These are phyloP conservation scores for Aspergillus taichungensis DNA, from an alignment of 495 filamentous ascomycete species.

Conservation along the genomic window DNA sequence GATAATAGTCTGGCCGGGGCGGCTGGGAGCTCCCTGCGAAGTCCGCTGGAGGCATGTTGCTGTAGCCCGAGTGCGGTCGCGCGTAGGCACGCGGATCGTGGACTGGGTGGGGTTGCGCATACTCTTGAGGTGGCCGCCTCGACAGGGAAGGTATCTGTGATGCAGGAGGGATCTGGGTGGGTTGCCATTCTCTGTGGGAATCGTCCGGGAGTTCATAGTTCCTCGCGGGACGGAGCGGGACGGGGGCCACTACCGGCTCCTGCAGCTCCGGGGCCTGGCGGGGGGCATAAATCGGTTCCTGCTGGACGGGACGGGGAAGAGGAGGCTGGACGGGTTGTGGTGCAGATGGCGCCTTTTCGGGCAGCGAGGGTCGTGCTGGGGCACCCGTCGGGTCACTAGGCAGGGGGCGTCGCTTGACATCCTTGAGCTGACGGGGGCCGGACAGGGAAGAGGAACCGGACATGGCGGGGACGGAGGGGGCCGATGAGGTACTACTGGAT, in stretches of 20 bases:
- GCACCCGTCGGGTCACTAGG: constrained; percentile 58
- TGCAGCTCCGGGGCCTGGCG: too few relatives aligned
- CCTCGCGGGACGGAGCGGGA: constrained; percentile 1
- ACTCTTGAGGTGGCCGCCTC: constrained; percentile 18
- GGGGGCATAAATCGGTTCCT: too few relatives aligned
- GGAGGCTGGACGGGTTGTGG: constrained; percentile 5
- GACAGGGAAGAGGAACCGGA: not conserved
- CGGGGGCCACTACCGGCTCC: too few relatives aligned
- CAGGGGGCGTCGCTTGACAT: constrained; percentile 69
- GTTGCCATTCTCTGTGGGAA: constrained; percentile 24
- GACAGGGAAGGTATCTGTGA: constrained; percentile 6
- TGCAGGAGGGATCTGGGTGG: constrained; percentile 6
- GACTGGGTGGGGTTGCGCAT: not conserved
- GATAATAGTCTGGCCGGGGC: constrained; percentile 6
- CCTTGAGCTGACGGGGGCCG: constrained; percentile 24
- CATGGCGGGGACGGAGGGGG: not conserved
- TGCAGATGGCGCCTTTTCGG: constrained; percentile 21
- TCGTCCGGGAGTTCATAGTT: constrained; percentile 23
- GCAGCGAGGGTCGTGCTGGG: constrained; percentile 15
- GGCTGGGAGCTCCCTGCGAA: constrained; percentile 13
- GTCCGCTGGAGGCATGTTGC: constrained; percentile 18
- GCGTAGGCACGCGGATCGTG: constrained; percentile 21
- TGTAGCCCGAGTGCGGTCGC: constrained; percentile 23
- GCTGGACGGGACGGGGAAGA: not conserved
- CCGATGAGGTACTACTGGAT: constrained; percentile 4